Conservation (phyloP, 805 yeast genomes). For the Schwanniomyces vanrijiae region DNA sequence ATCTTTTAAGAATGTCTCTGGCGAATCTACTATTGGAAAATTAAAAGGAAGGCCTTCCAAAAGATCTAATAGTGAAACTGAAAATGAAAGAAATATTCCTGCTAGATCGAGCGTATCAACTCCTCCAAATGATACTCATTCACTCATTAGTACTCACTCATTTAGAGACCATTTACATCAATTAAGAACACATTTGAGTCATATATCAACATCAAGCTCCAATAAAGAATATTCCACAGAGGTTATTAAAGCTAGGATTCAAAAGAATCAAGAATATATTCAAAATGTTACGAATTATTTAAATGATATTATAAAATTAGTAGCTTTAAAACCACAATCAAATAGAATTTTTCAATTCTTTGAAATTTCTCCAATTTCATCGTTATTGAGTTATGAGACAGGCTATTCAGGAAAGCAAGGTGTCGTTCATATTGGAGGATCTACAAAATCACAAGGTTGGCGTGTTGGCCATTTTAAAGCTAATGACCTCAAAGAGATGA, state of each 20-base stretch:
- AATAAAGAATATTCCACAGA: slow-evolving; percentile 31
- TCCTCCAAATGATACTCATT: slow-evolving; percentile 2
- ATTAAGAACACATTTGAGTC: slow-evolving; percentile 31
- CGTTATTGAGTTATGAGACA: slow-evolving; percentile 77
- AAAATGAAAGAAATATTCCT: background rate
- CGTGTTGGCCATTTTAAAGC: slow-evolving; percentile 85
- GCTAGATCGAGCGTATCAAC: background rate
- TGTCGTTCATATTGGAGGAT: slow-evolving; percentile 70
- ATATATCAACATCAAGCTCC: slow-evolving; percentile 18
- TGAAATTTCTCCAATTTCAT: slow-evolving; percentile 86
- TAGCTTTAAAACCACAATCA: slow-evolving; percentile 76
- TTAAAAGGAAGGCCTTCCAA: background rate
- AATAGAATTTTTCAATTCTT: slow-evolving; percentile 82
- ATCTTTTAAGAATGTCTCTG: slow-evolving; percentile 21
- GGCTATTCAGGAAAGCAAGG: slow-evolving; percentile 91
- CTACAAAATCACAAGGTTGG: slow-evolving; percentile 93
- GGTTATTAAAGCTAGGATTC: slow-evolving; percentile 19
- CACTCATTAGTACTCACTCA: slow-evolving; percentile 14
- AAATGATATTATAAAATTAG: slow-evolving; percentile 53
- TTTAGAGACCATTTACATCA: slow-evolving; percentile 26
- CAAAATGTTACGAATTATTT: slow-evolving; percentile 65
- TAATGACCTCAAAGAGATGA: slow-evolving; percentile 81
- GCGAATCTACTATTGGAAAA: slow-evolving; percentile 1
- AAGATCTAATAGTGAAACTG: background rate
- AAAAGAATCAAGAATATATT: slow-evolving; percentile 39